Evolutionary conservation across 23 red algal species (phyloP).

Genomic region (Cyanidioschyzon merolae): DNA sequence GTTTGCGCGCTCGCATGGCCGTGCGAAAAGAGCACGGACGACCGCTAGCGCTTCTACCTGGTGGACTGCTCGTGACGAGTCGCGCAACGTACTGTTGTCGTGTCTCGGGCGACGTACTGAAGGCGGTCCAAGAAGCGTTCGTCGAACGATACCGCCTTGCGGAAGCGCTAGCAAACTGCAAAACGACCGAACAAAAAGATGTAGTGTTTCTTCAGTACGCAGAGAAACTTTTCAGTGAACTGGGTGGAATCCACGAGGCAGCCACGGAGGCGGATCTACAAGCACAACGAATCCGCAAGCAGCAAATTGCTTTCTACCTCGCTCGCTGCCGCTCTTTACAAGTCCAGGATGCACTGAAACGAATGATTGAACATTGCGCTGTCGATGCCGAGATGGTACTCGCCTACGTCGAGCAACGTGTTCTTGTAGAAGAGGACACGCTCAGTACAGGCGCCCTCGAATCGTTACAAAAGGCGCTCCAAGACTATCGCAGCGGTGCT

Average conservation of each 20-base stretch:
- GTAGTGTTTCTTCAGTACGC: neutral
- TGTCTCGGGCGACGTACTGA: neutral
- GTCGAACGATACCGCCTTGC: neutral
- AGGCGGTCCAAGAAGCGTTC: neutral
- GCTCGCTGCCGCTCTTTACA: neutral
- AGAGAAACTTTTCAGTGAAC: neutral
- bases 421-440: neutral
- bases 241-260: neutral
- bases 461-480: neutral
- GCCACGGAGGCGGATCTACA: neutral
- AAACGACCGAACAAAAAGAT: neutral
- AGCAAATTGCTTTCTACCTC: neutral
- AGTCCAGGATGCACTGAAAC: neutral
- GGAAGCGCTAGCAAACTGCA: neutral
- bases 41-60: neutral
- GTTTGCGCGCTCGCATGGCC: neutral
- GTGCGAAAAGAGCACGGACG: neutral
- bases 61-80: neutral
- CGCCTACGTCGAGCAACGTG: neutral
- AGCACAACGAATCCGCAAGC: neutral
- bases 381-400: neutral
- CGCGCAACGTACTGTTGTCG: neutral
- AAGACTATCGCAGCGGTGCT: neutral
- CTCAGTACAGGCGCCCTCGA: neutral
- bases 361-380: neutral